These are phyloP conservation scores for Ogataea hybrid DNA, from an alignment of 1,139 yeast genomes.

Conservation along the genomic window DNA sequence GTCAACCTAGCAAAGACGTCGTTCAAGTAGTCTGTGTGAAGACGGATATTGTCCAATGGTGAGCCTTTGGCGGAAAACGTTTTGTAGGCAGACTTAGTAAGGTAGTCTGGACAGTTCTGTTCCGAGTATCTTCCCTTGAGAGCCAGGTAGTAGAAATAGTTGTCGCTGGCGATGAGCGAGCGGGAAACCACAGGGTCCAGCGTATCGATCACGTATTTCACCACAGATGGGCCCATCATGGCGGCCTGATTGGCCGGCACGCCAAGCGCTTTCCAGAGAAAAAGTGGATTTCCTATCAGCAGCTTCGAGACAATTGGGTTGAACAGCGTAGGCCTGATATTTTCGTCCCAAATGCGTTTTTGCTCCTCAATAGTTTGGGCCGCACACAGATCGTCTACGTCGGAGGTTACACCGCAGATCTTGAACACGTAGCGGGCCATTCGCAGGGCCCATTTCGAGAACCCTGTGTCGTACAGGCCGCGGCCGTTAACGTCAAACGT, in stretches of 20 bases:
- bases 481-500: slow-evolving; percentile 52
- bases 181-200: slow-evolving; percentile 69
- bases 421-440: slow-evolving; percentile 60
- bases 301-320: slow-evolving; percentile 67
- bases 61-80: slow-evolving; percentile 40
- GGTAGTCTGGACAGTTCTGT: slow-evolving; percentile 73
- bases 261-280: slow-evolving; percentile 84
- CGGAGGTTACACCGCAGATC: slow-evolving; percentile 49
- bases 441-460: slow-evolving; percentile 82
- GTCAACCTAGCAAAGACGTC: slow-evolving; percentile 70
- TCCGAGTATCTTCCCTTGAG: slow-evolving; percentile 60
- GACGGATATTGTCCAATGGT: slow-evolving; percentile 65
- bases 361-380: slow-evolving; percentile 63
- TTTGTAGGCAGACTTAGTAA: slow-evolving; percentile 57
- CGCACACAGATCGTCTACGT: slow-evolving; percentile 55
- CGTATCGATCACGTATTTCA: slow-evolving; percentile 72
- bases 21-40: slow-evolving; percentile 77
- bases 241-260: slow-evolving; percentile 83
- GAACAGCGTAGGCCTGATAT: slow-evolving; percentile 65
- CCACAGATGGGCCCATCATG: slow-evolving; percentile 71
- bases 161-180: slow-evolving; percentile 65
- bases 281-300: slow-evolving; percentile 75
- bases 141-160: slow-evolving; percentile 74
- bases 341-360: slow-evolving; percentile 55
- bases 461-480: slow-evolving; percentile 78